phyloP scores from a whole-genome alignment of 306 rosid genomes.

The Sicyos edulis region DNA sequence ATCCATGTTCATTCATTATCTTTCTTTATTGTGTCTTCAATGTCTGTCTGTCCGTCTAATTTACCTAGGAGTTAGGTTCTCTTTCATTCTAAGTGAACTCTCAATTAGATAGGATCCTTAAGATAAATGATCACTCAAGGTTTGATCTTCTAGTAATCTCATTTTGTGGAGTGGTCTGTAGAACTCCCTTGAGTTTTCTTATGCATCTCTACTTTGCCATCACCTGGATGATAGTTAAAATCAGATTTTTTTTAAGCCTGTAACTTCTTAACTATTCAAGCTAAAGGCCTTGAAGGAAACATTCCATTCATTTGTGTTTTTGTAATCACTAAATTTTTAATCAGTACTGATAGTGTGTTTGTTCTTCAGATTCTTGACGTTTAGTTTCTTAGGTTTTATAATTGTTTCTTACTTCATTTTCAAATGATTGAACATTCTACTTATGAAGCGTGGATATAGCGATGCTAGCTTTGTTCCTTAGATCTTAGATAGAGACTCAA shows the following conservation, averaged over 20 bases:
- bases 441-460: not conserved
- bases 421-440: not conserved
- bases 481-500: not conserved
- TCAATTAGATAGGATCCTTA: not conserved
- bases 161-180: not conserved
- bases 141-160: not conserved
- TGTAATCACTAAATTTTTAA: not conserved
- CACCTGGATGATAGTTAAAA: not conserved
- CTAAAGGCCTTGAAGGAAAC: not conserved
- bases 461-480: not conserved
- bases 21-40: not conserved
- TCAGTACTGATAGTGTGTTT: not conserved
- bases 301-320: not conserved
- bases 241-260: not conserved
- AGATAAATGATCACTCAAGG: not conserved
- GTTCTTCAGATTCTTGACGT: not conserved
- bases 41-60: not conserved
- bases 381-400: not conserved
- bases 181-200: not conserved
- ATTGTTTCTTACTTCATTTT: not conserved
- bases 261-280: not conserved
- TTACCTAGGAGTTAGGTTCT: not conserved
- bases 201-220: not conserved
- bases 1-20: not conserved
- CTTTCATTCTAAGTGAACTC: not conserved